Base-by-base conservation (phyloP, 352 stramenopile genomes). In the Pythium aquatile region DNA sequence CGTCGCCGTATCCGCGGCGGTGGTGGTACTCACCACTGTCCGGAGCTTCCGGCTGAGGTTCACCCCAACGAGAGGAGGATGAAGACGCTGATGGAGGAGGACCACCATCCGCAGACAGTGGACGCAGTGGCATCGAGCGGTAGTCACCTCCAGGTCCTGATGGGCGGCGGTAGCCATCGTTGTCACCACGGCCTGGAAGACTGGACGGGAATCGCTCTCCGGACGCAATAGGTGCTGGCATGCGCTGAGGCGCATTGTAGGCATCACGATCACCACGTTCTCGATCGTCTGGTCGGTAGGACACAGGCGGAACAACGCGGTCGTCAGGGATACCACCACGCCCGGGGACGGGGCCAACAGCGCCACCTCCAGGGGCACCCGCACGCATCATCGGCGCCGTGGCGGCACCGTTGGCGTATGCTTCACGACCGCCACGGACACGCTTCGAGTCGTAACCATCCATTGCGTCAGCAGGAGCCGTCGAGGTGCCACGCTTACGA, bases 381-480 rank as follows among this genome's bases (percentile, higher is more conserved):
- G 42, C 56, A 40, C 63, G 65, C 14, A 55, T 39, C 57, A 70
- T 70, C 10, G 64, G 47, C 10, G 57, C 39, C 28, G 53, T 55
- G 8, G 24, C 54, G 16, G 30, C 54, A 28, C 39, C 37, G 3
- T 46, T 51, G 17, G 46, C 32, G 14, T 37, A 37, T 14, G 64
- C 66, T 11, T 71, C 51, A 1, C 68, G 47, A 8, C 30, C 63
- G n/a, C 54, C 46, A 37, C 73, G 70, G 32, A 63, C 66, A 13
- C 73, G 73, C 67, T 79, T 79, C 24, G 55, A 63, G 58, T 79
- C 73, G 33, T 74, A 77, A 14, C 46, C 29, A 9, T 75, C 73
- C 6, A 39, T 33, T 2, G 46, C 49, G 2, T 55, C 37, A 28
- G 40, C 32, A 2, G 64, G 51, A 2, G 61, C 52, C 1, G 57